Evolutionary conservation across 139 green algal species (phyloP), one percentile per base, ranked within the genome.

Genomic region (Marvania coccoides): DNA sequence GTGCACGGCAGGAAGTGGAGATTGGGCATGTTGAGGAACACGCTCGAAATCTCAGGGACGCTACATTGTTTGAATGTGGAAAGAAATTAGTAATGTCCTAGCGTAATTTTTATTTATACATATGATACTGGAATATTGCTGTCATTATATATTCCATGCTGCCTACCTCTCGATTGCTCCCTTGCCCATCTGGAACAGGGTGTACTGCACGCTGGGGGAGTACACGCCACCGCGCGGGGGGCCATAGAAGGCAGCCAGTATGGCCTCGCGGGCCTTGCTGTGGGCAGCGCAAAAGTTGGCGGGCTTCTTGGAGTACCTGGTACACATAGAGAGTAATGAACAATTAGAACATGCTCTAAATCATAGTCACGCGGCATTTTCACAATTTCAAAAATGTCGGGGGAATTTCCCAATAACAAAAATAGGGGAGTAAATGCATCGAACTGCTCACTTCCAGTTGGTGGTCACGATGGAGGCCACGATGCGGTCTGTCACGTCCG

Each of bases 21-120:
- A 81, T 98, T 98, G 63, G 93, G 93, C 78, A 96, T 81, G 72
- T 92, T 96, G 14, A 98, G 72, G 63, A 85, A 94, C 9, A 98
- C 74, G 2, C 46, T 80, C n/a, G 92, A 86, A 9, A 90, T 72
- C 68, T 89, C 70, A 4, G 75, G 63, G 10, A 84, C 73, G 34
- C 61, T 73, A 59, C 38, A 56, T 19, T 57, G 29, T 39, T 53
- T 57, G 13, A 9, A 12, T 40, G 19, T 23, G 51, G 19, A 9
- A 59, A 12, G 36, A 39, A 24, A 74, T 37, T 15, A 53, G 26
- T 26, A 62, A 9, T 12, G 10, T 40, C 9, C 19, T 28, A 19
- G 42, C 42, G 19, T 51, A 51, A 28, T 51, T 51, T 51, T 51
- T 51, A 51, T 51, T 51, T 28, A 51, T 28, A 51, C 19, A 19